Base-by-base conservation (phyloP, 2,329 filamentous ascomycete genomes). In the Macrophomina phaseolina region DNA sequence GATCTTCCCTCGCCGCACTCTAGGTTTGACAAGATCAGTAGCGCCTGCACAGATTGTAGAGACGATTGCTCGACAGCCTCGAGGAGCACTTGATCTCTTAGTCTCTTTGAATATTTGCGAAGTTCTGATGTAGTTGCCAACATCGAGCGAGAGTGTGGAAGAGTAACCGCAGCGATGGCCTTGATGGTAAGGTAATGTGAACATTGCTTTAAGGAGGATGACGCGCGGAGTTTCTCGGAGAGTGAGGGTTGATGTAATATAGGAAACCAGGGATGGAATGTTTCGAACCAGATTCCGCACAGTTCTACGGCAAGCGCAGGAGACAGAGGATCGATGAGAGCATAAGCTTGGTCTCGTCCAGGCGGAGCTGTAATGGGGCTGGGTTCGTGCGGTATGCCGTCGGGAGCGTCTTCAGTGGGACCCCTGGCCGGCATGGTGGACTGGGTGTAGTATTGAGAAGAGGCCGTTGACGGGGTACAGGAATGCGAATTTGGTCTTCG, bases 201-300 rank as follows among this genome's bases (percentile, higher is more conserved):
- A 11, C 34, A 56, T 76, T 76, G 68, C 5, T 51, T 18, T 11
- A 72, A 30, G 42, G 66, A 56, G 8, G 65, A 64, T 2, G 69
- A 66, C 1, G 67, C 53, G 11, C 71, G 67, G 1, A 75, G 40
- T 1, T 67, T 65, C 32, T 71, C 68, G 1, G 69, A 38, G 5
- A 75, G 66, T 0, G 73, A 69, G 1, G 71, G 71, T 52, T 71
- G 70, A 56, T 75, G 73, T 34, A 80, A 69, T 40, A 80, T 77
- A 1, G 77, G 77, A 58, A 76, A 74, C 77, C 78, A 80, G 4
- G 72, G 69, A 67, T 80, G 77, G 64, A 76, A 78, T 51, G 74
- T 73, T 48, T 76, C 73, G 68, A 80, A 80, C 76, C 75, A 79
- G 2, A 73, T 67, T 9, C 71, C 68, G 49, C 73, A 77, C 7